Conservation (phyloP, 1,284 basidiomycete genomes). For the Cronartium ribicola region DNA sequence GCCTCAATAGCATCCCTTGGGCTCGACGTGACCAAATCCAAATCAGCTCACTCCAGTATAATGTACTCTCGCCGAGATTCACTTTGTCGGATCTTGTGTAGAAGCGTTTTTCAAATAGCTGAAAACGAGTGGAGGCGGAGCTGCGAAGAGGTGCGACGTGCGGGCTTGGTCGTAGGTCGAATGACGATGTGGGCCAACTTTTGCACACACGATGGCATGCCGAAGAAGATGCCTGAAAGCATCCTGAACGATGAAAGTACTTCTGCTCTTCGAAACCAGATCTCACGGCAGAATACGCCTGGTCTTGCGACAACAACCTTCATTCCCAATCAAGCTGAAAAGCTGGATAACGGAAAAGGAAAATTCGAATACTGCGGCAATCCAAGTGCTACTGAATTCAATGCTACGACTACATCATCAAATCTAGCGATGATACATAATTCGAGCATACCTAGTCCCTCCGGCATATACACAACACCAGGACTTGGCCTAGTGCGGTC, state of each 20-base stretch:
- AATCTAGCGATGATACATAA: background rate
- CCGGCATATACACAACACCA: background rate
- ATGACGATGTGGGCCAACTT: slow-evolving; percentile 14
- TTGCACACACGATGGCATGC: background rate
- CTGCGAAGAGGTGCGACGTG: background rate
- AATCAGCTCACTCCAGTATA: background rate
- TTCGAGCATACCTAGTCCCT: background rate
- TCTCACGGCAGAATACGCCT: background rate
- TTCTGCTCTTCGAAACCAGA: background rate
- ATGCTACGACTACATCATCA: too few relatives aligned
- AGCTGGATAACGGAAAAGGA: background rate
- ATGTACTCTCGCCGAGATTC: background rate
- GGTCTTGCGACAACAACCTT: background rate
- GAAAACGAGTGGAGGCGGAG: background rate
- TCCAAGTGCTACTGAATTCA: background rate
- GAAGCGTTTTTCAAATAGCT: background rate
- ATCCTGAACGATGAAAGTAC: background rate
- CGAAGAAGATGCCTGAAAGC: background rate
- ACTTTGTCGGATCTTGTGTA: slow-evolving; percentile 2
- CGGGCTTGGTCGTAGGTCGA: background rate
- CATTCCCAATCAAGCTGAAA: background rate
- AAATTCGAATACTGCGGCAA: background rate
- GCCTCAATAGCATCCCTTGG: background rate
- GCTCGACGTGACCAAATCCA: background rate
- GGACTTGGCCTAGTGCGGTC: slow-evolving; percentile 5